These are phyloP conservation scores for Myriosclerotinia curreyana DNA, from an alignment of 2,329 filamentous ascomycete genomes.

Conservation along the genomic window DNA sequence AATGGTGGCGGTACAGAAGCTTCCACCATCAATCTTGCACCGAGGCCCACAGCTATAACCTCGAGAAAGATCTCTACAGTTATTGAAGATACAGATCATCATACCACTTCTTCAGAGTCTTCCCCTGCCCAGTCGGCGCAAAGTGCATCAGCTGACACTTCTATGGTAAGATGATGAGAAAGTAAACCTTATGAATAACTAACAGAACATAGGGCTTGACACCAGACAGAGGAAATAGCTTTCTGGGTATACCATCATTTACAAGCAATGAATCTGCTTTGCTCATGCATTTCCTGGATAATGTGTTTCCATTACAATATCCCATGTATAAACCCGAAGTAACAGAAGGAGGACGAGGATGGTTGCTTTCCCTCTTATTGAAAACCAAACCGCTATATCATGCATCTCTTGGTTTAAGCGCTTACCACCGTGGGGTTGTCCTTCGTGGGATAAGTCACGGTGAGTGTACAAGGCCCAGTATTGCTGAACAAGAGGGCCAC, in stretches of 20 bases:
- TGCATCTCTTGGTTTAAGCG: slow-evolving; percentile 53
- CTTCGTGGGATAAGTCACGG: slow-evolving; percentile 33
- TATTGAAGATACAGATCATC: not conserved
- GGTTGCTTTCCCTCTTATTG: slow-evolving; percentile 53
- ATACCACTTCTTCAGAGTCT: not conserved
- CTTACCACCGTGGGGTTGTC: slow-evolving; percentile 45
- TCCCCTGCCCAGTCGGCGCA: not conserved
- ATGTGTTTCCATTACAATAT: slow-evolving; percentile 60
- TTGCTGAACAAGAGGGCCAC: slow-evolving; percentile 35
- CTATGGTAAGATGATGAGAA: slow-evolving; percentile 1
- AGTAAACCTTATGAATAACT: not conserved
- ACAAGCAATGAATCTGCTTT: slow-evolving; percentile 46
- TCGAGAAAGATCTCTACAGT: not conserved
- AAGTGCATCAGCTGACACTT: not conserved
- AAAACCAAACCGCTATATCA: slow-evolving; percentile 58
- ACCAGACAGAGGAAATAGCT: slow-evolving; percentile 2
- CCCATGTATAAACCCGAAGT: slow-evolving; percentile 59
- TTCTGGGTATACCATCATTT: slow-evolving; percentile 17
- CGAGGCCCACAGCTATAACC: not conserved
- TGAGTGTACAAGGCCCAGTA: slow-evolving; percentile 19
- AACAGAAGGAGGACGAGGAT: slow-evolving; percentile 56
- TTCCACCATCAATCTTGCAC: slow-evolving; percentile 14
- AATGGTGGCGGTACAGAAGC: slow-evolving; percentile 17
- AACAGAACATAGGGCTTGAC: not conserved
- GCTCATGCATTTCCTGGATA: slow-evolving; percentile 59